Conservation (phyloP, 352 stramenopile species). For the Globisporangium parvum region DNA sequence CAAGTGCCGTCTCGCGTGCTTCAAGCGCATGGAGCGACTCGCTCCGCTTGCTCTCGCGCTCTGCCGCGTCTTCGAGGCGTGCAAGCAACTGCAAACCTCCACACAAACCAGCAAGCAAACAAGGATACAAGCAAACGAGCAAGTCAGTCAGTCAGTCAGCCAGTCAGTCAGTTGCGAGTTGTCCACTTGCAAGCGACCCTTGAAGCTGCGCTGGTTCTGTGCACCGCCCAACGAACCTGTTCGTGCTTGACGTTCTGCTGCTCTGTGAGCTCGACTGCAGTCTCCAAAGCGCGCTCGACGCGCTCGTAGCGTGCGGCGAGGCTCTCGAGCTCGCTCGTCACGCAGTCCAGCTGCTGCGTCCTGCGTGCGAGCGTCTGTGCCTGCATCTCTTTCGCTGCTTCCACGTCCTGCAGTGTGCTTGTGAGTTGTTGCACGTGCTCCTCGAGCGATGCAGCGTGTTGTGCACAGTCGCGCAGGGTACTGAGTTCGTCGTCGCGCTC, state of each 20-base stretch:
- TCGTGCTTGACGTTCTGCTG: slow-evolving; percentile 31
- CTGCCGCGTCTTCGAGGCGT: neutral
- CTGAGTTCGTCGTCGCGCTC: slow-evolving; percentile 2
- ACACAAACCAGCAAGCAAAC: too few relatives aligned
- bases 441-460: neutral
- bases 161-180: too few relatives aligned
- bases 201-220: too few relatives aligned
- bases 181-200: too few relatives aligned
- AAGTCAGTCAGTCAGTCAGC: too few relatives aligned
- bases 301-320: slow-evolving; percentile 12
- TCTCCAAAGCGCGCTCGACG: slow-evolving; percentile 19
- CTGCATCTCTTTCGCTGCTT: neutral
- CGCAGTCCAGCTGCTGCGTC: neutral
- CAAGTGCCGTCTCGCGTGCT: neutral
- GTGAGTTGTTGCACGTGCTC: slow-evolving; percentile 1
- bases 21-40: neutral
- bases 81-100: neutral
- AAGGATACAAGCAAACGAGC: neutral
- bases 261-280: slow-evolving; percentile 22
- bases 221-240: slow-evolving; percentile 14
- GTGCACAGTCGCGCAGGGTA: slow-evolving; percentile 4
- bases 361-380: neutral
- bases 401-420: neutral
- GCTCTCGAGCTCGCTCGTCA: slow-evolving; percentile 13
- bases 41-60: neutral